phyloP scores from a whole-genome alignment of 306 rosid species.

The Betula pendula region DNA sequence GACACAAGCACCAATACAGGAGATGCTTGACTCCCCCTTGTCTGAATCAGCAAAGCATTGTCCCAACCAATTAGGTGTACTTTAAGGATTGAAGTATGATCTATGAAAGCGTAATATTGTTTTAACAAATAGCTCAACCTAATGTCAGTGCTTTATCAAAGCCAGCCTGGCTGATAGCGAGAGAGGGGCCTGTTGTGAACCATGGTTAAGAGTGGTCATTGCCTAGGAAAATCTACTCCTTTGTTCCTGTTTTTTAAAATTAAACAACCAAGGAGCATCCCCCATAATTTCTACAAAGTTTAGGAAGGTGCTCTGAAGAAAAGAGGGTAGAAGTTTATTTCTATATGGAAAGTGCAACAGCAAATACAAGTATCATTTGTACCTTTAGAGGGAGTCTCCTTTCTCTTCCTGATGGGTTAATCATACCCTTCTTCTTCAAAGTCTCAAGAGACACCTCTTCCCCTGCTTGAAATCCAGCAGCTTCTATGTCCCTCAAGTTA shows the following conservation, averaged over 20 bases:
- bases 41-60: background rate
- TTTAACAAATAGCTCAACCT: background rate
- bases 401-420: conserved; percentile 95
- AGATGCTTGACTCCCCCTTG: background rate
- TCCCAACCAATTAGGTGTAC: background rate
- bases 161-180: background rate
- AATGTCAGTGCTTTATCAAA: background rate
- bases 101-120: background rate
- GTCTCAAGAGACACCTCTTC: conserved; percentile 87
- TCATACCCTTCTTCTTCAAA: conserved; percentile 70
- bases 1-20: background rate
- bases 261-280: background rate
- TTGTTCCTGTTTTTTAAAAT: background rate
- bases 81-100: background rate
- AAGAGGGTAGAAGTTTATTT: conserved; percentile 16
- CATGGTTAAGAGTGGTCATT: background rate
- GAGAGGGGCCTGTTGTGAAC: background rate
- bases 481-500: conserved; percentile 82
- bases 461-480: conserved; percentile 79
- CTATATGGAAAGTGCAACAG: conserved; percentile 1
- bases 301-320: background rate
- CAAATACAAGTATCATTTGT: conserved; percentile 26
- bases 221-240: background rate
- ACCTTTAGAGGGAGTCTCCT: conserved; percentile 91
- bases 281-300: background rate